Evolutionary conservation across 2,329 filamentous ascomycete genomes (phyloP).

Genomic region (Graphiopsis chlorocephala): DNA sequence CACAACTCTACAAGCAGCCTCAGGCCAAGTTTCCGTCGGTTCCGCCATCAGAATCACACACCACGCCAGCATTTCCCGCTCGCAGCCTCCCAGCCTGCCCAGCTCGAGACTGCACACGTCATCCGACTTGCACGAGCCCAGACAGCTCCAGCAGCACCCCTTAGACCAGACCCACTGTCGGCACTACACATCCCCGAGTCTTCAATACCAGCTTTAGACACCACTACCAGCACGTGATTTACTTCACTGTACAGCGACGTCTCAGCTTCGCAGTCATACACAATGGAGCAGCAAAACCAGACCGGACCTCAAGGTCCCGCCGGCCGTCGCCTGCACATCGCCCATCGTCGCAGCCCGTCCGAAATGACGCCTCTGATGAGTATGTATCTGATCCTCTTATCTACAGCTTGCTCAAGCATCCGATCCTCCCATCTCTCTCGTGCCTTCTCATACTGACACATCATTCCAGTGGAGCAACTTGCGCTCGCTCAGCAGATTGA

Average conservation of each 20-base stretch:
- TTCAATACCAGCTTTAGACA: background rate
- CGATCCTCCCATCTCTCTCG: background rate
- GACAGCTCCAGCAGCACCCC: background rate
- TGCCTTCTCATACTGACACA: constrained; percentile 30
- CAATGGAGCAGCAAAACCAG: constrained; percentile 13
- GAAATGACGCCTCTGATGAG: constrained; percentile 97
- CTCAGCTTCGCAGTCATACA: background rate
- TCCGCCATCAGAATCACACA: background rate
- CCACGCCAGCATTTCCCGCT: constrained; percentile 5
- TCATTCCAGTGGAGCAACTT: constrained; percentile 80
- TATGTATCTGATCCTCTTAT: constrained; percentile 55
- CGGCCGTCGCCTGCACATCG: constrained; percentile 92
- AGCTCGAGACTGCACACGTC: constrained; percentile 9
- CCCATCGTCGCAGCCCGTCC: constrained; percentile 92
- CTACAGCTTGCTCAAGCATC: background rate
- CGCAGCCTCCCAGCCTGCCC: background rate
- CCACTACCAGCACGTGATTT: background rate
- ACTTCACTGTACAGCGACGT: background rate
- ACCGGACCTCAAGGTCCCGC: constrained; percentile 12
- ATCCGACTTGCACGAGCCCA: background rate
- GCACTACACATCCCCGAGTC: background rate
- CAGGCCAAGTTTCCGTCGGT: constrained; percentile 7
- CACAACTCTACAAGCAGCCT: constrained; percentile 10
- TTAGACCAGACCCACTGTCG: background rate
- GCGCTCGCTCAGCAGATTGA: constrained; percentile 98